phyloP scores from a whole-genome alignment of 345 rosid genomes.

The Abelmoschus esculentus region DNA sequence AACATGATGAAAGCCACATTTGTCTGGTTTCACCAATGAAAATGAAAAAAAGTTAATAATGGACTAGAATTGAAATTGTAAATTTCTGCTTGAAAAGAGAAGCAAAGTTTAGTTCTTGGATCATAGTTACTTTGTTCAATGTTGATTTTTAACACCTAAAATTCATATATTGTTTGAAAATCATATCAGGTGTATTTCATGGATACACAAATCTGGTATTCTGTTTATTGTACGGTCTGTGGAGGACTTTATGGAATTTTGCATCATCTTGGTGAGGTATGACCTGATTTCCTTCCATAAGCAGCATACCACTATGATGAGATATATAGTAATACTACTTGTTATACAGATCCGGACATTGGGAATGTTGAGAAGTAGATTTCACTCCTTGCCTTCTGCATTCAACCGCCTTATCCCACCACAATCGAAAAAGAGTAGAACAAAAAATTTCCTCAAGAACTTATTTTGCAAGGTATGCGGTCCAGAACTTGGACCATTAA shows the following conservation, averaged over 20 bases:
- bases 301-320: slow-evolving; percentile 3
- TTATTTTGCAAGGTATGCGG: slow-evolving; percentile 50
- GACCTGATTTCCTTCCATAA: slow-evolving; percentile 25
- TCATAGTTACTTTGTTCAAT: background rate
- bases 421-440: slow-evolving; percentile 33
- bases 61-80: background rate
- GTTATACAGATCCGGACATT: slow-evolving; percentile 72
- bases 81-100: background rate
- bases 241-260: slow-evolving; percentile 95
- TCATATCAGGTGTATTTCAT: slow-evolving; percentile 76
- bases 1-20: background rate
- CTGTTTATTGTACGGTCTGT: slow-evolving; percentile 78
- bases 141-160: background rate
- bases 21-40: background rate
- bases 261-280: slow-evolving; percentile 98
- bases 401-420: slow-evolving; percentile 70
- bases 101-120: background rate
- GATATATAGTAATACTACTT: slow-evolving; percentile 16
- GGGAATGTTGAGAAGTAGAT: slow-evolving; percentile 94
- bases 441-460: slow-evolving; percentile 32
- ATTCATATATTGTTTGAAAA: slow-evolving; percentile 6
- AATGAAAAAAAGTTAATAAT: background rate
- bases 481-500: background rate
- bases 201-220: slow-evolving; percentile 99
- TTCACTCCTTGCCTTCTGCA: slow-evolving; percentile 82